phyloP scores from a whole-genome alignment of 345 rosid species.

The Gossypium turneri region DNA sequence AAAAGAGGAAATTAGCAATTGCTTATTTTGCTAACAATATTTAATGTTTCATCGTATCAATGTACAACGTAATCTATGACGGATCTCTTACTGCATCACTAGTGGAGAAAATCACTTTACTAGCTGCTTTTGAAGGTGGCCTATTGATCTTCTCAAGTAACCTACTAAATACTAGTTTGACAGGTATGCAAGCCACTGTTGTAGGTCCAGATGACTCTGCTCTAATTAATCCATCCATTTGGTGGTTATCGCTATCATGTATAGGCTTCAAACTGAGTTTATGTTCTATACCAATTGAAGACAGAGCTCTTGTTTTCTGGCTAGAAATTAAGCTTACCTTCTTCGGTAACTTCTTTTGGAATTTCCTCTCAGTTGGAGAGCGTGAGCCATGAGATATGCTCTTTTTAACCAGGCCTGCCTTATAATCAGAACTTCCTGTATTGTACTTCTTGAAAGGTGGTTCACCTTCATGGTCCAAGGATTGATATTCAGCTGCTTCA shows the following conservation, averaged over 20 bases:
- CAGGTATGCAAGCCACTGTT: constrained; percentile 97
- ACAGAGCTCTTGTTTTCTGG: constrained; percentile 84
- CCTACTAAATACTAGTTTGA: constrained; percentile 90
- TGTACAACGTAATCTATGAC: constrained; percentile 32
- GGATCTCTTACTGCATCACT: constrained; percentile 39
- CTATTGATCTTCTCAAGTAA: constrained; percentile 98
- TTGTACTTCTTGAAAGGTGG: constrained; percentile 30
- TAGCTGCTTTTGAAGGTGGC: constrained; percentile 67
- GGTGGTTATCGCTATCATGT: constrained; percentile 24
- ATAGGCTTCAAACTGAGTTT: constrained; percentile 25
- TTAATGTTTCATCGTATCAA: constrained; percentile 19
- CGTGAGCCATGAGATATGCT: constrained; percentile 34
- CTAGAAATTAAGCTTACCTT: constrained; percentile 52
- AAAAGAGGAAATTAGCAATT: constrained; percentile 27
- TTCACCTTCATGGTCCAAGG: constrained; percentile 40
- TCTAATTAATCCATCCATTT: constrained; percentile 59
- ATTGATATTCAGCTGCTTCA: constrained; percentile 32
- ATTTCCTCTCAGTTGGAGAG: constrained; percentile 43
- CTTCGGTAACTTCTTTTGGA: constrained; percentile 33
- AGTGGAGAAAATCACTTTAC: constrained; percentile 33
- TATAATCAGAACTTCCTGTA: constrained; percentile 35
- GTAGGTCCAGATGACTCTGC: constrained; percentile 65
- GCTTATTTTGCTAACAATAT: constrained; percentile 25
- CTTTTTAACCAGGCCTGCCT: constrained; percentile 44
- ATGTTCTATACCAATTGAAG: constrained; percentile 66